Evolutionary conservation across 768 basidiomycete species (phyloP), one percentile per base, ranked within the genome.

Genomic region (Kwoniella sp.): DNA sequence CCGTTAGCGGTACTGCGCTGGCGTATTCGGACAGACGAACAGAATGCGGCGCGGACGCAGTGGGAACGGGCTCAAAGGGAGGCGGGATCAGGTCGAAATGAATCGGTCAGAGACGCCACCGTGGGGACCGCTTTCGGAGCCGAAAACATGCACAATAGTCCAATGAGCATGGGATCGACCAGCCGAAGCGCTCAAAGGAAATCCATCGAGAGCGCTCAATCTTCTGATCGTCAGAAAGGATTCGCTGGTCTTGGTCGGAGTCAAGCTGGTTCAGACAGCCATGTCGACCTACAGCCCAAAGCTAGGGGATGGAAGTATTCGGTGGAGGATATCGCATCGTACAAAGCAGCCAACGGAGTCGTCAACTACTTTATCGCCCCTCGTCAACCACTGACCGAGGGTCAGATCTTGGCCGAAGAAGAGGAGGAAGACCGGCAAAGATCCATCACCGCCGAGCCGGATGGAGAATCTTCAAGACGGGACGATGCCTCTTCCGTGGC

Each of bases 281-380:
- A 11, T 27, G 8, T 27, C 7, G 23, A 31, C 15, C 26, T 20
- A 20, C 31, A 19, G 39, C 6, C 37, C 36, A 33, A 41, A 9
- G n/a, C 32, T 14, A 43, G 28, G 43, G 45, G 48, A 5, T 69
- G 67, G 67, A 20, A 34, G 17, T 66, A 62, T 36, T 55, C 62
- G 6, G 50, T 69, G 19, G 62, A 66, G 14, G 67, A 69, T 46
- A 57, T 69, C 2, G 39, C 11, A 7, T 37, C 48, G 9, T 69
- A 69, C 50, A 66, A 69, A 15, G 53, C 46, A 10, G 38, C 32
- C n/a, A 46, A 64, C 20, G 67, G 67, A 2, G 53, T 50, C 15
- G 62, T 69, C 53, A 60, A 69, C 25, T 69, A 69, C 50, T 69
- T 69, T 36, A 66, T 69, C 14, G 64, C 67, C 10, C 64, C 64